Conservation (phyloP, 805 yeast species). For the Candida hispaniensis region DNA sequence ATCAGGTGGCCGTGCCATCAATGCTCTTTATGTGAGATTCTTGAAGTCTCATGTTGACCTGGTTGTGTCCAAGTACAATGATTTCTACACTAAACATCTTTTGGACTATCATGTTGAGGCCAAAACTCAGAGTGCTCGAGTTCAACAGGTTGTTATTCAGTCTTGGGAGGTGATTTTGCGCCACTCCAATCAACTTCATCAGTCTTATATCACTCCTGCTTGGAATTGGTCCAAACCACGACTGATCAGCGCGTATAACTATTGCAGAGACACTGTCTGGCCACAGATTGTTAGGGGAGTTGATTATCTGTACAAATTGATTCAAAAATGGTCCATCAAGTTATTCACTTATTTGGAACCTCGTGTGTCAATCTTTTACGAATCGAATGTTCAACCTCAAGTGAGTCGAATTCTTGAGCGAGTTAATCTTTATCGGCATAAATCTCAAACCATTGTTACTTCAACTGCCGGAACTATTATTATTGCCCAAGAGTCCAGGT, state of each 20-base stretch:
- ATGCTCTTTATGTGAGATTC: slow-evolving; percentile 6
- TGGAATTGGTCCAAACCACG: slow-evolving; percentile 15
- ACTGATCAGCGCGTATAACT: slow-evolving; percentile 5
- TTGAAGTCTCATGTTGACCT: slow-evolving; percentile 13
- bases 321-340: background rate
- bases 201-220: slow-evolving; percentile 19
- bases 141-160: slow-evolving; percentile 1
- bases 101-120: slow-evolving; percentile 4
- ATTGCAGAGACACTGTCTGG: slow-evolving; percentile 7
- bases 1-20: slow-evolving; percentile 2
- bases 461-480: slow-evolving; percentile 10
- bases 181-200: too few species aligned
- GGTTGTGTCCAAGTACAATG: background rate
- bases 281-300: slow-evolving; percentile 16
- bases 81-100: slow-evolving; percentile 2
- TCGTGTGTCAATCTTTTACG: slow-evolving; percentile 18
- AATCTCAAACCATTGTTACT: slow-evolving; percentile 7
- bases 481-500: slow-evolving; percentile 13
- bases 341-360: slow-evolving; percentile 17
- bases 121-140: background rate
- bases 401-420: slow-evolving; percentile 22
- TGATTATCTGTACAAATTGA: background rate
- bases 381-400: slow-evolving; percentile 23
- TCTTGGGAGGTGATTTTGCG: slow-evolving; percentile 6
- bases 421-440: slow-evolving; percentile 16